These are phyloP conservation scores for Phytophthora megakarya DNA, from an alignment of 352 stramenopile species.

Conservation along the genomic window DNA sequence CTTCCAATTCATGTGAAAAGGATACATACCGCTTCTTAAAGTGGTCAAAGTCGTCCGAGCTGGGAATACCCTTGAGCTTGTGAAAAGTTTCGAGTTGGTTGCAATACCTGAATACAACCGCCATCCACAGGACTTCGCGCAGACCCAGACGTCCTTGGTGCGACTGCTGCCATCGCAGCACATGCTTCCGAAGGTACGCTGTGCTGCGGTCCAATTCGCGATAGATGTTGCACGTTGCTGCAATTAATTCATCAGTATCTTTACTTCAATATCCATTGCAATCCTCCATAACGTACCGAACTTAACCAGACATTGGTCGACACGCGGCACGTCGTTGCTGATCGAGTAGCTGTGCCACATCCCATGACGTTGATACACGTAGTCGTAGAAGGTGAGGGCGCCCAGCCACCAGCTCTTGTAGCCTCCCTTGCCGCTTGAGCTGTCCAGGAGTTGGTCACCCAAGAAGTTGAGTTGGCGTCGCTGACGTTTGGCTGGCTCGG, in stretches of 20 bases:
- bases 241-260: conserved; percentile 6
- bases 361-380: conserved; percentile 83
- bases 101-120: conserved; percentile 79
- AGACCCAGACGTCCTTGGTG: conserved; percentile 74
- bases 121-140: conserved; percentile 82
- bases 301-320: conserved; percentile 73
- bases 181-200: conserved; percentile 80
- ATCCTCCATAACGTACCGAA: conserved; percentile 54
- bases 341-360: conserved; percentile 90
- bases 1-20: neutral
- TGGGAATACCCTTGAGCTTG: conserved; percentile 76
- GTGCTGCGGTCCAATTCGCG: conserved; percentile 82
- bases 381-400: conserved; percentile 84
- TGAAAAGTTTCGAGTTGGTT: conserved; percentile 87
- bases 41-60: conserved; percentile 60
- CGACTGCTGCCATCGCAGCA: conserved; percentile 74
- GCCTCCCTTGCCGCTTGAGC: conserved; percentile 66
- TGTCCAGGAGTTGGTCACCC: conserved; percentile 75
- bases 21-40: conserved; percentile 70
- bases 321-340: conserved; percentile 66
- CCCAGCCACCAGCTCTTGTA: conserved; percentile 89
- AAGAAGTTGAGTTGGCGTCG: conserved; percentile 75
- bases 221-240: conserved; percentile 86
- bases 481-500: conserved; percentile 48
- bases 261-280: neutral